These are phyloP conservation scores for Torulaspora delbrueckii DNA, from an alignment of 805 yeast species.

Conservation along the genomic window DNA sequence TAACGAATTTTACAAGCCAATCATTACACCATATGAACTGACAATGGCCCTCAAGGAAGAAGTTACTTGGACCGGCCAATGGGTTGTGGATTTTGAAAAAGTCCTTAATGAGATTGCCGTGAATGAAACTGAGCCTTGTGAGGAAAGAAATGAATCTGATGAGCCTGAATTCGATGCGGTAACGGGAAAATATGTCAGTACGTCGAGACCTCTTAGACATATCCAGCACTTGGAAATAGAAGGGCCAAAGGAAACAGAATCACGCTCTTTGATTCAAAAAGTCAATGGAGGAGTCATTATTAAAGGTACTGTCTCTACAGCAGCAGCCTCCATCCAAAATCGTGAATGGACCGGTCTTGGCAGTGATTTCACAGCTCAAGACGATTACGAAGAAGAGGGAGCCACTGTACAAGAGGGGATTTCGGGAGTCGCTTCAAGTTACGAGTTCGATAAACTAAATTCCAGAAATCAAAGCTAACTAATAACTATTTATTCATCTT, in stretches of 20 bases:
- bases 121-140: constrained; percentile 15
- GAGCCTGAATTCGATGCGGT: constrained; percentile 87
- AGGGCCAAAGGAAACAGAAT: constrained; percentile 28
- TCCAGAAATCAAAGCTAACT: not conserved
- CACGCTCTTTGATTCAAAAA: constrained; percentile 46
- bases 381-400: constrained; percentile 49
- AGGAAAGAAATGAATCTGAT: constrained; percentile 37
- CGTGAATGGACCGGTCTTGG: constrained; percentile 90
- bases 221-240: constrained; percentile 61
- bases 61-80: constrained; percentile 85
- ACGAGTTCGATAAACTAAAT: constrained; percentile 40
- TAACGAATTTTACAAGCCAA: constrained; percentile 83
- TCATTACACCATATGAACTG: constrained; percentile 89
- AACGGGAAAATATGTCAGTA: constrained; percentile 66
- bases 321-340: constrained; percentile 69
- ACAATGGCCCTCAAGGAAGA: constrained; percentile 72
- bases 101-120: constrained; percentile 40
- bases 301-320: constrained; percentile 79
- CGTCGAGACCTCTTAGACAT: constrained; percentile 72
- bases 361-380: constrained; percentile 62
- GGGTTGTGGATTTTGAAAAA: constrained; percentile 78
- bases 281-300: constrained; percentile 58
- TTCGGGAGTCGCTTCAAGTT: constrained; percentile 87
- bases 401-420: constrained; percentile 80
- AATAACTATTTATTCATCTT: not conserved